phyloP scores from a whole-genome alignment of 345 rosid species.

The Populus euphratica region DNA sequence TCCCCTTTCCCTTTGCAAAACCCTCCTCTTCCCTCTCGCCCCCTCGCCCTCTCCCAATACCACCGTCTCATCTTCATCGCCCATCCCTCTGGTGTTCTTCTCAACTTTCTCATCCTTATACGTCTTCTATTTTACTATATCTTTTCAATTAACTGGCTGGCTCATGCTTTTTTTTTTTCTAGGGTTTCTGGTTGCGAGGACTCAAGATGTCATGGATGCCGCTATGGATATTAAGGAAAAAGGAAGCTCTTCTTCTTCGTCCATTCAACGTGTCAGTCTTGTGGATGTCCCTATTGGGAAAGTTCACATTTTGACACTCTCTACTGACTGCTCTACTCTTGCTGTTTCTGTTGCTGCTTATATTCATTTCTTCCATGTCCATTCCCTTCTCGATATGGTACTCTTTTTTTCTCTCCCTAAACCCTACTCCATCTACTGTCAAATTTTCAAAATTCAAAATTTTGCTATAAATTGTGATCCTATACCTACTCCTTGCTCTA shows the following conservation, averaged over 20 bases:
- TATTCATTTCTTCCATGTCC: conserved; percentile 58
- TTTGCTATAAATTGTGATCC: too few species aligned
- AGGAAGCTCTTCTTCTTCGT: conserved; percentile 24
- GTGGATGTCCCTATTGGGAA: conserved; percentile 57
- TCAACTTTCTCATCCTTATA: background rate
- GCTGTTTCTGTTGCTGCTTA: conserved; percentile 50
- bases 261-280: conserved; percentile 51
- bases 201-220: conserved; percentile 65
- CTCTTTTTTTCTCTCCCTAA: background rate
- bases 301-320: conserved; percentile 55
- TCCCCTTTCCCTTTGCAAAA: conserved; percentile 40
- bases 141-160: background rate
- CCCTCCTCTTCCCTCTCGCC: conserved; percentile 51
- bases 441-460: too few species aligned
- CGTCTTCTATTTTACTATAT: background rate
- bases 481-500: background rate
- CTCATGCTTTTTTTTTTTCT: background rate
- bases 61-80: conserved; percentile 58
- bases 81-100: conserved; percentile 54
- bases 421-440: background rate
- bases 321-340: conserved; percentile 59
- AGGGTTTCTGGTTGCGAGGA: conserved; percentile 84
- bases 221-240: conserved; percentile 45
- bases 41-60: conserved; percentile 66
- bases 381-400: conserved; percentile 63